Evolutionary conservation across 495 filamentous ascomycete genomes (phyloP), one percentile per base, ranked within the genome.

Genomic region (Hypoxylon intermedium): DNA sequence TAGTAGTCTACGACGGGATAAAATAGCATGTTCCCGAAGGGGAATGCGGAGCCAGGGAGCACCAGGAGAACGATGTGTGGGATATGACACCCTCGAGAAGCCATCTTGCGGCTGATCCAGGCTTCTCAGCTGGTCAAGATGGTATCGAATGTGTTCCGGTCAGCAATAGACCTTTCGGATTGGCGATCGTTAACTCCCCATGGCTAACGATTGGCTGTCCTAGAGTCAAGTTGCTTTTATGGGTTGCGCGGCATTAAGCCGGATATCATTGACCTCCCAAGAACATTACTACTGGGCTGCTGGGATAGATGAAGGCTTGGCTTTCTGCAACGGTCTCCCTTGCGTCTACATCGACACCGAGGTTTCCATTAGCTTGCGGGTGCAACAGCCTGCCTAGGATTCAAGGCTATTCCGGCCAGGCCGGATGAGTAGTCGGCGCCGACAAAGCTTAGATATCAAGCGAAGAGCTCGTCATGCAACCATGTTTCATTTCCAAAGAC

Each of bases 221-320:
- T 65, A 28, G 46, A 48, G 21, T 65, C 46, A 30, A 65, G 51
- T 62, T 30, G 57, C 58, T 53, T 62, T 50, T 48, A 62, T 57
- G 56, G 62, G 62, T 60, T 65, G 56, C 52, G 62, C 63, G 63
- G 63, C 63, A 63, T 67, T 62, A 63, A 67, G 58, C 52, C 52
- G 63, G 63, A 58, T 67, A 62, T 58, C 58, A 51, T 54, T 34
- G 44, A 66, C 56, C 58, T 58, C 47, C 43, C 45, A 60, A 66
- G 51, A 53, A 53, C 37, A 66, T 28, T 41, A 51, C 54, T 57
- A 58, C 58, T 67, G 63, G 63, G 58, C 54, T 60, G 51, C 51
- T 60, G 46, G 62, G 40, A 65, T 65, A 62, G 53, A 63, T 53
- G 47, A 58, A 53, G 16, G 42, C 63, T 62, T 67, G 63, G 63